Evolutionary conservation across 139 green algal species (phyloP).

Genomic region (Zygnema circumcarinatum): DNA sequence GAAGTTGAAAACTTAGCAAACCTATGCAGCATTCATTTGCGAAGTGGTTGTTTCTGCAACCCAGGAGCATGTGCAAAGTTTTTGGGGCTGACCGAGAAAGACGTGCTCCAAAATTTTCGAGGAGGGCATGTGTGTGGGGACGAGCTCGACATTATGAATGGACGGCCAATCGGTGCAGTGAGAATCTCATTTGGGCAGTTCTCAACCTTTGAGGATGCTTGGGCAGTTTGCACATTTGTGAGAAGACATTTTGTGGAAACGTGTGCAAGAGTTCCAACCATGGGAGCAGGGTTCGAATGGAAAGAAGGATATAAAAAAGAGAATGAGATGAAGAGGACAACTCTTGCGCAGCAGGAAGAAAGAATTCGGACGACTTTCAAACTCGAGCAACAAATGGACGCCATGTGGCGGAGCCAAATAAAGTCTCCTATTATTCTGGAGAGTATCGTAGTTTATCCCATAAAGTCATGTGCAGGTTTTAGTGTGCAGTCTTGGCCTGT

Average conservation of each 20-base stretch:
- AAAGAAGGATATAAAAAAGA: background rate
- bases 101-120: constrained; percentile 66
- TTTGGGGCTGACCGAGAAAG: constrained; percentile 61
- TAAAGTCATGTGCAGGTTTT: constrained; percentile 82
- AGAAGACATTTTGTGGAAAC: background rate
- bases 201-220: constrained; percentile 72
- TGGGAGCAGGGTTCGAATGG: background rate
- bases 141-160: constrained; percentile 79
- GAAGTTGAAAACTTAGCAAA: constrained; percentile 77
- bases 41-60: constrained; percentile 90
- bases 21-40: constrained; percentile 42
- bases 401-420: too few species aligned
- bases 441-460: constrained; percentile 77
- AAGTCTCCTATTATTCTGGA: too few species aligned
- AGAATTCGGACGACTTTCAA: background rate
- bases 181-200: constrained; percentile 82
- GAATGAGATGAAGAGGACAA: background rate
- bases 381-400: background rate
- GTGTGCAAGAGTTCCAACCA: too few species aligned
- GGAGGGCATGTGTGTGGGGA: constrained; percentile 87
- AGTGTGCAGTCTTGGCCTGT: constrained; percentile 65
- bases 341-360: background rate
- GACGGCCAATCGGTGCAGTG: constrained; percentile 74
- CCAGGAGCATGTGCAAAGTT: constrained; percentile 75
- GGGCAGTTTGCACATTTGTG: constrained; percentile 14